These are phyloP conservation scores for Cicer chorassanicum DNA, from an alignment of 306 rosid species.

Conservation along the genomic window DNA sequence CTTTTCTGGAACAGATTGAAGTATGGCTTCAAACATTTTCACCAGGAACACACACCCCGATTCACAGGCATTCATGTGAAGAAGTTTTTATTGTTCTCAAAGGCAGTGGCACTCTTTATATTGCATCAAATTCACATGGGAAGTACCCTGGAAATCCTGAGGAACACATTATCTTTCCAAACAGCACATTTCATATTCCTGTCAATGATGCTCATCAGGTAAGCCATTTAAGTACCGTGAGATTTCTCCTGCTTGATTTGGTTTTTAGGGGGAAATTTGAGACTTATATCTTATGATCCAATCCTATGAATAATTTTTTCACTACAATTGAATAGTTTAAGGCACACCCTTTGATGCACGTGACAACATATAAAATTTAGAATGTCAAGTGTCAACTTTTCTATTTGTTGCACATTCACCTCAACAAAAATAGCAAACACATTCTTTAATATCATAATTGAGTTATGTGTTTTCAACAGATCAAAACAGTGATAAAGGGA, in stretches of 20 bases:
- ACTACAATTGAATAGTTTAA: constrained; percentile 15
- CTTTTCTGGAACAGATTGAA: constrained; percentile 65
- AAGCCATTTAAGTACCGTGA: constrained; percentile 22
- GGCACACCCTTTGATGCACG: constrained; percentile 35
- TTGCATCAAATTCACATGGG: constrained; percentile 63
- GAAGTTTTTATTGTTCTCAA: constrained; percentile 83
- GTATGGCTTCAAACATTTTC: constrained; percentile 94
- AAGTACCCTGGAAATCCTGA: constrained; percentile 76
- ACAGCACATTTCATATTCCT: constrained; percentile 79
- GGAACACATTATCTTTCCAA: constrained; percentile 66
- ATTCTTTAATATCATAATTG: not conserved
- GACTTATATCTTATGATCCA: constrained; percentile 25
- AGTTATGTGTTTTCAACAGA: constrained; percentile 3
- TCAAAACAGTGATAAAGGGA: constrained; percentile 16
- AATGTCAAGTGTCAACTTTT: constrained; percentile 14
- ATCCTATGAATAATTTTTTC: constrained; percentile 1
- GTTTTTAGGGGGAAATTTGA: constrained; percentile 22
- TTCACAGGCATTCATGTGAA: constrained; percentile 95
- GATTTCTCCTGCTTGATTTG: constrained; percentile 31
- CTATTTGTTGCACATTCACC: constrained; percentile 12
- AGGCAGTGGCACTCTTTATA: constrained; percentile 89
- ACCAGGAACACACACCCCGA: constrained; percentile 83
- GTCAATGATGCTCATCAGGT: constrained; percentile 94
- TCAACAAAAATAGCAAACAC: constrained; percentile 12
- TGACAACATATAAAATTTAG: not conserved